phyloP scores from a whole-genome alignment of 2,329 filamentous ascomycete species.

The Parastagonospora avenae region DNA sequence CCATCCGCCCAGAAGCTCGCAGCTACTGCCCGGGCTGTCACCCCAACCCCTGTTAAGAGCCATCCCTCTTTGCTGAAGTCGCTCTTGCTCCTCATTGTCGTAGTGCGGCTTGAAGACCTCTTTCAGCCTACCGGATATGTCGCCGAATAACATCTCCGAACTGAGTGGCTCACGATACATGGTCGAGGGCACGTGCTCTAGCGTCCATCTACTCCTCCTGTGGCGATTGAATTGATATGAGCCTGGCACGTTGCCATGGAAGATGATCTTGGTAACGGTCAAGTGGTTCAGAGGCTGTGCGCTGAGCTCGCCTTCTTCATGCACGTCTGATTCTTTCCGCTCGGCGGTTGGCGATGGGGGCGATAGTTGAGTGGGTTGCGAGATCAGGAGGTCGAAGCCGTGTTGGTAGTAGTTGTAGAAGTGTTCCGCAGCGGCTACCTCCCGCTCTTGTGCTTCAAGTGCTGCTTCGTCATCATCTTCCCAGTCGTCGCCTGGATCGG shows the following conservation, averaged over 20 bases:
- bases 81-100: constrained; percentile 59
- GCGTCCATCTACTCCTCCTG: constrained; percentile 84
- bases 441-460: constrained; percentile 65
- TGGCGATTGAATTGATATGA: constrained; percentile 97
- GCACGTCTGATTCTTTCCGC: constrained; percentile 42
- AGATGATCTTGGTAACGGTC: constrained; percentile 86
- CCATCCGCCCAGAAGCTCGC: constrained; percentile 68
- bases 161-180: constrained; percentile 57
- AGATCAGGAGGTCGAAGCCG: constrained; percentile 93
- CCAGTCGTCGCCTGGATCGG: constrained; percentile 52
- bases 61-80: constrained; percentile 67
- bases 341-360: constrained; percentile 63
- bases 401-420: constrained; percentile 99
- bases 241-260: constrained; percentile 93
- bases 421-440: constrained; percentile 67
- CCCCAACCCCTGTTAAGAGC: constrained; percentile 90
- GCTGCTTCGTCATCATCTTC: constrained; percentile 50
- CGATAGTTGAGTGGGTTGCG: constrained; percentile 64
- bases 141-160: constrained; percentile 69
- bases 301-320: constrained; percentile 32
- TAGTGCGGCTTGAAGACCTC: constrained; percentile 73
- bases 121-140: constrained; percentile 70
- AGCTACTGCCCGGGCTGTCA: constrained; percentile 87
- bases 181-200: constrained; percentile 56
- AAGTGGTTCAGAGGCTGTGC: constrained; percentile 62